phyloP scores from a whole-genome alignment of 2,329 filamentous ascomycete genomes.

The Xylariaceae sp. region DNA sequence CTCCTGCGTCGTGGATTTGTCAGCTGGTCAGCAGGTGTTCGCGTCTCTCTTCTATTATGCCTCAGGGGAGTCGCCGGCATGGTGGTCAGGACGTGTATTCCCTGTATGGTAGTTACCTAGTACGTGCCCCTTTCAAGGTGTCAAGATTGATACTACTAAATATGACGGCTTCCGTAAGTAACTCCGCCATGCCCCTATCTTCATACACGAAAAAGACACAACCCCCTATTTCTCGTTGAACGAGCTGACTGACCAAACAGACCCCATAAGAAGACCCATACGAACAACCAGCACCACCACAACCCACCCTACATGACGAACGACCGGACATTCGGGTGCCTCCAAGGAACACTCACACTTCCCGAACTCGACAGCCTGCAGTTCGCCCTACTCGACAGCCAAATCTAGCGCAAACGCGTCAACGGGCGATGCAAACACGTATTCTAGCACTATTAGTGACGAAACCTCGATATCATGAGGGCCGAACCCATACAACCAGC shows the following conservation, averaged over 20 bases:
- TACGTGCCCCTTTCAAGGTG: neutral
- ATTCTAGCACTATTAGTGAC: conserved; percentile 6
- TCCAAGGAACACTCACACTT: no score
- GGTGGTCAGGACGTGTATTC: conserved; percentile 7
- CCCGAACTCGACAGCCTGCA: conserved; percentile 1
- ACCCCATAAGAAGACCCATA: conserved; percentile 2
- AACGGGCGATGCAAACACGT: neutral
- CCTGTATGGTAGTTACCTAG: conserved; percentile 7
- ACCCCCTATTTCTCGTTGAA: neutral
- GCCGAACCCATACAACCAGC: neutral
- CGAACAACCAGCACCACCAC: conserved; percentile 1
- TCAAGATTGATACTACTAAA: no score
- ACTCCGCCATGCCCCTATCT: no score
- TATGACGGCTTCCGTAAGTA: no score
- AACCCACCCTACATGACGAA: conserved; percentile 2
- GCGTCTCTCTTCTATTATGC: no score
- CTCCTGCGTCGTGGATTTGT: no score
- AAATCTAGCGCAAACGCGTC: conserved; percentile 1
- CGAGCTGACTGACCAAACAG: neutral
- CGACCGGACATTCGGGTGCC: neutral
- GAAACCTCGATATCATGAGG: neutral
- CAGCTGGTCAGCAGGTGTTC: no score
- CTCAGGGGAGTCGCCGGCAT: no score
- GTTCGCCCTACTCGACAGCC: conserved; percentile 6
- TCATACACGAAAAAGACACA: neutral